These are phyloP conservation scores for Debaryomyces udenii DNA, from an alignment of 1,139 yeast genomes.

Conservation along the genomic window DNA sequence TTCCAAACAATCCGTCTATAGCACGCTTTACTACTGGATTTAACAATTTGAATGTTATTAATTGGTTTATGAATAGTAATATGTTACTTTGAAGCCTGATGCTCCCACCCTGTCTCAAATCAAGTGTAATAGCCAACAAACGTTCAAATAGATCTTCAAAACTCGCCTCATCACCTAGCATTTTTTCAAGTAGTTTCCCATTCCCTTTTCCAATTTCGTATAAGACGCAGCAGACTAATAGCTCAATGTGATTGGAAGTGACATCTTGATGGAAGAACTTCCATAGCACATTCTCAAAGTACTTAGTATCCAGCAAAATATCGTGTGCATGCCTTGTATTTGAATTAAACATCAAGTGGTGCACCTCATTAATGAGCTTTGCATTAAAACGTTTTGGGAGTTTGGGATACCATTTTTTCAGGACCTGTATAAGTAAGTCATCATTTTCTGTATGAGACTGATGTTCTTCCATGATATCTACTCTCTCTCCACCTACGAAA, in stretches of 20 bases:
- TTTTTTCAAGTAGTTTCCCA: slow-evolving; percentile 7
- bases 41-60: slow-evolving; percentile 6
- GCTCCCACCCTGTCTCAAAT: slow-evolving; percentile 10
- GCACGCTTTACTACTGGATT: slow-evolving; percentile 23
- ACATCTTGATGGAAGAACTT: slow-evolving; percentile 39
- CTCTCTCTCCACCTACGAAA: background rate
- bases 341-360: slow-evolving; percentile 17
- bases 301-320: slow-evolving; percentile 23
- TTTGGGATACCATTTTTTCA: slow-evolving; percentile 24
- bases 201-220: slow-evolving; percentile 13
- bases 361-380: slow-evolving; percentile 25
- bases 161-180: slow-evolving; percentile 16
- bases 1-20: slow-evolving; percentile 37
- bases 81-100: slow-evolving; percentile 7
- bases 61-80: slow-evolving; percentile 9
- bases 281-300: slow-evolving; percentile 41
- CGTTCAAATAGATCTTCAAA: slow-evolving; percentile 26
- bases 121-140: slow-evolving; percentile 19
- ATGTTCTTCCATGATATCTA: background rate
- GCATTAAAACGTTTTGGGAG: slow-evolving; percentile 20
- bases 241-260: slow-evolving; percentile 41
- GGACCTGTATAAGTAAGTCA: slow-evolving; percentile 8
- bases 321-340: slow-evolving; percentile 14
- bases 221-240: slow-evolving; percentile 26
- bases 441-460: background rate